Evolutionary conservation across 225 moss, liverwort and hornwort genomes (phyloP).

Genomic region (Pseudisothecium myosuroides): DNA sequence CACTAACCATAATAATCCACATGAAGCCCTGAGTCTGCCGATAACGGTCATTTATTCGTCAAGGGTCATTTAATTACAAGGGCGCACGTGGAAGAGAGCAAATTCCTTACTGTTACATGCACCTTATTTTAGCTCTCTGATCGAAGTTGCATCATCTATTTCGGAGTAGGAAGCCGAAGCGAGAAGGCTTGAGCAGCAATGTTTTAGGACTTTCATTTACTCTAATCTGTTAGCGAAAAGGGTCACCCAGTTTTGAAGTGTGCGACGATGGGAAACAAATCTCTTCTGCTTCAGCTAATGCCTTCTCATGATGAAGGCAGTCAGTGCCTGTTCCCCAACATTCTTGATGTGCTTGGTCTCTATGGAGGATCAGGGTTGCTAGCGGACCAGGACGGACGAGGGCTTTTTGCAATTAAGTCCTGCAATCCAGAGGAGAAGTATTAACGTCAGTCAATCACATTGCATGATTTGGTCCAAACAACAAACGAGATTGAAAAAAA

Average conservation of each 20-base stretch:
- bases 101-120: background rate
- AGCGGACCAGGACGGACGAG: background rate
- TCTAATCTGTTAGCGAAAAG: background rate
- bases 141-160: background rate
- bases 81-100: background rate
- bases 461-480: background rate
- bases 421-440: background rate
- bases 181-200: background rate
- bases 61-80: background rate
- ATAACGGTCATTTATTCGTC: background rate
- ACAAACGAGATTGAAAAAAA: background rate
- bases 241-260: background rate
- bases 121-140: background rate
- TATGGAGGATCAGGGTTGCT: background rate
- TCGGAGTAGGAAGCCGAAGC: background rate
- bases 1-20: background rate
- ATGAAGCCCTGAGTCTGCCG: background rate
- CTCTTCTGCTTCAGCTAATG: background rate
- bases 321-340: background rate
- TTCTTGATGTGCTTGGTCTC: background rate
- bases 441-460: no score
- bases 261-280: background rate
- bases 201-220: background rate
- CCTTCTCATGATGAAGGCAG: background rate
- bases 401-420: background rate